Evolutionary conservation across 2,329 filamentous ascomycete genomes (phyloP).

Genomic region (Botrytis paeoniae): DNA sequence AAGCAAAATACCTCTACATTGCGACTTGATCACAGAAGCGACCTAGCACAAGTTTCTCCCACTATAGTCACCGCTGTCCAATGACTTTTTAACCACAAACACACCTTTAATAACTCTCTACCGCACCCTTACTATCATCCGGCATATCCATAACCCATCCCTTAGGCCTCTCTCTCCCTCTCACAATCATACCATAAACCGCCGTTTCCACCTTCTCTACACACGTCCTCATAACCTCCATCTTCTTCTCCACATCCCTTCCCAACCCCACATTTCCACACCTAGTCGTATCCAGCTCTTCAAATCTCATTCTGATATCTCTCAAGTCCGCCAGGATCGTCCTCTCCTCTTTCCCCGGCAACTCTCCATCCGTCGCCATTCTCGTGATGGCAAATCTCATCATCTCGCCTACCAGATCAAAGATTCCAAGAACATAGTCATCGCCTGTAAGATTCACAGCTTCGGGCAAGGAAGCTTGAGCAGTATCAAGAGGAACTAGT

Average conservation of each 20-base stretch:
- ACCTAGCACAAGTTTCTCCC: background rate
- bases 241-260: slow-evolving; percentile 71
- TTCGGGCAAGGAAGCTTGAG: slow-evolving; percentile 46
- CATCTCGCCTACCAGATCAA: slow-evolving; percentile 91
- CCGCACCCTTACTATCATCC: slow-evolving; percentile 30
- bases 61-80: background rate
- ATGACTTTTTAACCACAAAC: background rate
- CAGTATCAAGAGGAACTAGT: slow-evolving; percentile 66
- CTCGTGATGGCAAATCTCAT: slow-evolving; percentile 94
- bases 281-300: slow-evolving; percentile 60
- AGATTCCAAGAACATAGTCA: slow-evolving; percentile 87
- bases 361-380: slow-evolving; percentile 63
- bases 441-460: slow-evolving; percentile 68
- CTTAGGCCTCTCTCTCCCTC: slow-evolving; percentile 83
- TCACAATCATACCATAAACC: slow-evolving; percentile 81
- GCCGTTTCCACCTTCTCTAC: slow-evolving; percentile 92
- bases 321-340: slow-evolving; percentile 80
- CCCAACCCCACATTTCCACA: slow-evolving; percentile 52
- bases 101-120: slow-evolving; percentile 34
- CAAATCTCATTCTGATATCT: slow-evolving; percentile 70
- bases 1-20: background rate
- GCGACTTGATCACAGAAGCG: background rate
- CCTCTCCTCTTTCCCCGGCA: slow-evolving; percentile 45
- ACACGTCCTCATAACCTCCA: slow-evolving; percentile 79
- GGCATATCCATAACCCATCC: slow-evolving; percentile 83